Evolutionary conservation across 2,329 filamentous ascomycete genomes (phyloP).

Genomic region (Hymenoscyphus albidus): DNA sequence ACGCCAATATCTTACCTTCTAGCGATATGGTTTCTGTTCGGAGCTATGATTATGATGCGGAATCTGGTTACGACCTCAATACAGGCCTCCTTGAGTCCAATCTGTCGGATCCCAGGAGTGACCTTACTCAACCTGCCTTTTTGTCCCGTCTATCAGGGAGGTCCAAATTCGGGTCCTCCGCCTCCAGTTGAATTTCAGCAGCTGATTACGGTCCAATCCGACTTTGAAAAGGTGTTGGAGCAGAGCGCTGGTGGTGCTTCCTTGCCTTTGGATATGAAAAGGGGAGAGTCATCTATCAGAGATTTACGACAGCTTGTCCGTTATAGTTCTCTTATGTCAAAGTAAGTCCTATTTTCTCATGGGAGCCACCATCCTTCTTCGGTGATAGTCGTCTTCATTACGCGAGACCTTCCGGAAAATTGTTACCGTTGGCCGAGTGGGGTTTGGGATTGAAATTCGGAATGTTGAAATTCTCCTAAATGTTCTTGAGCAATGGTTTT

Average conservation of each 20-base stretch:
- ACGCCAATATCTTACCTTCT: conserved; percentile 60
- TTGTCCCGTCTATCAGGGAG: conserved; percentile 41
- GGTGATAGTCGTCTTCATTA: background rate
- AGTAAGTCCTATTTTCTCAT: conserved; percentile 29
- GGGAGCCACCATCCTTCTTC: background rate
- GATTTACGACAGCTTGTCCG: conserved; percentile 70
- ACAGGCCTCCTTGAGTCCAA: conserved; percentile 58
- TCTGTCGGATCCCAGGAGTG: conserved; percentile 66
- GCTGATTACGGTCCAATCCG: conserved; percentile 69
- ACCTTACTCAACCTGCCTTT: conserved; percentile 61
- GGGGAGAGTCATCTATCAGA: conserved; percentile 68
- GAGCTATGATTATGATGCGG: conserved; percentile 54
- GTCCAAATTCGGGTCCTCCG: conserved; percentile 15
- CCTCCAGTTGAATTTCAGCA: conserved; percentile 61
- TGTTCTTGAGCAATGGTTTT: background rate
- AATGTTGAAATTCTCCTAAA: background rate
- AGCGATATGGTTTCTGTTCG: conserved; percentile 57
- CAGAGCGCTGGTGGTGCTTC: conserved; percentile 61
- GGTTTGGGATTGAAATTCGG: background rate
- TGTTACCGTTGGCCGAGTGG: background rate
- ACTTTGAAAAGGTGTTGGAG: conserved; percentile 72
- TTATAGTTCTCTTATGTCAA: conserved; percentile 62
- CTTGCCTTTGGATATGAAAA: conserved; percentile 75
- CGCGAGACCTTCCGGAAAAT: background rate
- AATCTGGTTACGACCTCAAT: conserved; percentile 61